Base-by-base conservation (phyloP, 441 rosid genomes). In the Eutrema salsugineum region DNA sequence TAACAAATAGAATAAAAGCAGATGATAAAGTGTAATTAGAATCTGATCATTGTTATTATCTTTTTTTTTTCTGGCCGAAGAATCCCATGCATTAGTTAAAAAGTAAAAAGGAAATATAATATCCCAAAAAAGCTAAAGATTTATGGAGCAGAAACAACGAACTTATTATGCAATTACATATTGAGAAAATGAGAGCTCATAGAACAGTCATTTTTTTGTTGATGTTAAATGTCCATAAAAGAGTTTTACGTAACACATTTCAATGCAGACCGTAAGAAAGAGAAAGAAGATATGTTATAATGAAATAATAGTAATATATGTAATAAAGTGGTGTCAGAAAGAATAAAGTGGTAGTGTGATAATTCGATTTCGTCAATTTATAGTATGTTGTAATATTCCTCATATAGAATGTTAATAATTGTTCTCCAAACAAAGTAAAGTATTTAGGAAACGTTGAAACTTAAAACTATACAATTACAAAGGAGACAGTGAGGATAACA, bases 121-220 rank as follows among this genome's bases (percentile, higher is more conserved):
- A 60, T 19, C 44, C 1, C 36, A 63, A 54, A 30, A 55, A 19
- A 72, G 55, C 32, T 16, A 54, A 35, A 22, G 8, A 44, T 63
- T 44, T 44, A 36, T 64, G 65, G 43, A 40, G 53, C 17, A 66
- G 22, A 66, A 49, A 38, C 39, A 42, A 54, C 19, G 22, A 16
- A 71, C 14, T 50, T 61, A 40, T 14, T 43, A 60, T 33, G 72
- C 55, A 55, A 56, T 14, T 32, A n/a, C n/a, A n/a, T n/a, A 20
- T 47, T 58, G 33, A 43, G 76, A 56, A 63, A 54, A 40, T 53
- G 17, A 50, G 53, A 51, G 46, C 22, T 69, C 33, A 56, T 42
- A 55, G 0, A 55, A 68, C 2, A 43, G 6, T 20, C 1, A 5
- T 17, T 7, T 11, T 24, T 36, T 48, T 35, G 22, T 33, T 33